Base-by-base conservation (phyloP, 2,329 filamentous ascomycete species). In the Volutella citrinella region DNA sequence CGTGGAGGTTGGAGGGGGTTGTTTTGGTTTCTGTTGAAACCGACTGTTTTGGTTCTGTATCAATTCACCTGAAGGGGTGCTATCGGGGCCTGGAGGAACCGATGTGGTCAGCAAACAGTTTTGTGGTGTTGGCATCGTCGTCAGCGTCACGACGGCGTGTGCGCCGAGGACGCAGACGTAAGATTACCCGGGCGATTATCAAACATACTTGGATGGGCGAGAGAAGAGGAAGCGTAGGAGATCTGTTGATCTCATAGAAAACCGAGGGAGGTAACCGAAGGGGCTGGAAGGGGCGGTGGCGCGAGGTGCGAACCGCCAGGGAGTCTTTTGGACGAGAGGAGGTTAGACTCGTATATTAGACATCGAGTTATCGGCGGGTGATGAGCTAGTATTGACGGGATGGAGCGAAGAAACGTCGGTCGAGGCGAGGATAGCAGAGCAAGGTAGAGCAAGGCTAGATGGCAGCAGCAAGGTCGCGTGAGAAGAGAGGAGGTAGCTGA, bases 201-300 rank as follows among this genome's bases (percentile, higher is more conserved):
- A 39, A 32, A 71, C 85, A 62, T 70, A 95, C 89, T 95, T 95
- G 66, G 87, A 87, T 62, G 88, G 88, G 76, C 93, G 60, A 24
- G 59, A 93, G 63, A 87, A 94, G 56, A 95, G 80, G 73, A 94
- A 93, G 71, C 88, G 86, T 62, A 95, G 80, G 60, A 94, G 81
- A 69, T 94, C 87, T 71, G 83, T 85, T 66, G 78, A 83, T 84
- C 80, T 90, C 89, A 95, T 95, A 82, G 80, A 87, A 79, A 66
- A 70, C 60, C 56, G 54, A 43, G 46, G 42, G 41, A 37, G 40
- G 48, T 45, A 45, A 48, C 43, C 35, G 40, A 38, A 41, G 29
- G 43, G 32, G 32, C 25, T 28, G 40, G 28, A 35, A 28, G 42
- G 39, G 38, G 40, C 41, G 45, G 48, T 48, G 48, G 50, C 48